phyloP scores from a whole-genome alignment of 306 rosid genomes.

The Coriaria nepalensis region DNA sequence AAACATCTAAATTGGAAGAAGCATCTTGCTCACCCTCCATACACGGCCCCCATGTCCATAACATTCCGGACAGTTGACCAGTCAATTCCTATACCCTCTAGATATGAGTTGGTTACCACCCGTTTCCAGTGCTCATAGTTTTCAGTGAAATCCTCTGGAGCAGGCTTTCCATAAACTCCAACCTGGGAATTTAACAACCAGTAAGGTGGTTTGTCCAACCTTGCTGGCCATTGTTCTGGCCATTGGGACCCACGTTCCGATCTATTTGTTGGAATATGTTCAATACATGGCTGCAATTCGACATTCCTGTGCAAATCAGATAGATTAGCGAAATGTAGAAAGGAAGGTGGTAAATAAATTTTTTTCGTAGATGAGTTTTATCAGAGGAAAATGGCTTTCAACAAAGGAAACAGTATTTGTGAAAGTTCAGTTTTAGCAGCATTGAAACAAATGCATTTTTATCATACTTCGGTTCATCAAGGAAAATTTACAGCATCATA shows the following conservation, averaged over 20 bases:
- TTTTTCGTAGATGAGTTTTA: no score
- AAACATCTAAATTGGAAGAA: neutral
- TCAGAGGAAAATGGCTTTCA: neutral
- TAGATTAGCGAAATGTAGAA: constrained; percentile 4
- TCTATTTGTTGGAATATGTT: constrained; percentile 49
- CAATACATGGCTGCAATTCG: constrained; percentile 67
- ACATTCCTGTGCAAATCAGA: constrained; percentile 40
- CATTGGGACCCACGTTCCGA: constrained; percentile 56
- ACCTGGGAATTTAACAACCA: constrained; percentile 70
- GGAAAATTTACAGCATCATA: no score
- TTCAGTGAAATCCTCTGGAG: constrained; percentile 76
- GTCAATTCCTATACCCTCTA: constrained; percentile 56
- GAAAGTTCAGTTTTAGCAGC: neutral
- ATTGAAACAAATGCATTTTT: neutral
- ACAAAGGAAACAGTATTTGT: neutral
- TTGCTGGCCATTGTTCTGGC: constrained; percentile 79
- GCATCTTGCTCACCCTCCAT: constrained; percentile 66
- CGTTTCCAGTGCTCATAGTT: constrained; percentile 74
- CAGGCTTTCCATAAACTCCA: constrained; percentile 86
- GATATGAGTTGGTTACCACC: constrained; percentile 51
- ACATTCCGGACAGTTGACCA: constrained; percentile 79
- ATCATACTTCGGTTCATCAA: neutral
- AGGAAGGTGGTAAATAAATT: no score
- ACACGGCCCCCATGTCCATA: constrained; percentile 84
- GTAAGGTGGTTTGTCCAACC: constrained; percentile 56